These are phyloP conservation scores for Emergomyces pasteurianus DNA, from an alignment of 2,329 filamentous ascomycete species.

Conservation along the genomic window DNA sequence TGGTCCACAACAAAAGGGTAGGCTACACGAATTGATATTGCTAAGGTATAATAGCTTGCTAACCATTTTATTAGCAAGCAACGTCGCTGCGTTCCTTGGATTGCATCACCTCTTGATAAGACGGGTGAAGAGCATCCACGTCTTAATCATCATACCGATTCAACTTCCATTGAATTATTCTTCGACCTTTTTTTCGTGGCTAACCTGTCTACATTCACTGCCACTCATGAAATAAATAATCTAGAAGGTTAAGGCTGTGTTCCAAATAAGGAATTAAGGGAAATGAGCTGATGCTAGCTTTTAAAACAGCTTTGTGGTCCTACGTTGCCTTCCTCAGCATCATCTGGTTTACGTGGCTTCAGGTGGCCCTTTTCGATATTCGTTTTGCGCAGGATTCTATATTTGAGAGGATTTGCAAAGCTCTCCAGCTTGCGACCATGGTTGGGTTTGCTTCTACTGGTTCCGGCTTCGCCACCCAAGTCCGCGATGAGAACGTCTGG, in stretches of 20 bases:
- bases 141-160: constrained; percentile 36
- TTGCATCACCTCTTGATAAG: constrained; percentile 24
- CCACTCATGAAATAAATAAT: constrained; percentile 44
- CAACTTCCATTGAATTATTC: constrained; percentile 46
- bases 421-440: constrained; percentile 51
- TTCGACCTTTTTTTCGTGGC: constrained; percentile 52
- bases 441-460: constrained; percentile 53
- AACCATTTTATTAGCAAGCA: constrained; percentile 6
- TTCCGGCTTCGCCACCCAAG: constrained; percentile 30
- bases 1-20: constrained; percentile 13
- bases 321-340: constrained; percentile 46
- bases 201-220: constrained; percentile 52
- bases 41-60: neutral
- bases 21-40: constrained; percentile 9
- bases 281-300: neutral
- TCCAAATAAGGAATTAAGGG: neutral
- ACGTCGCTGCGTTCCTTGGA: constrained; percentile 19
- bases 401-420: constrained; percentile 49
- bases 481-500: constrained; percentile 30
- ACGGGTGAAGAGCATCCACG: constrained; percentile 16
- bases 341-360: constrained; percentile 58
- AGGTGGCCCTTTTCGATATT: constrained; percentile 52
- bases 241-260: constrained; percentile 3
- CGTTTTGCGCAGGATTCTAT: constrained; percentile 53
- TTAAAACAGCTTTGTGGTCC: constrained; percentile 25